These are phyloP conservation scores for Phytophthora capsici DNA, from an alignment of 352 stramenopile species.

Conservation along the genomic window DNA sequence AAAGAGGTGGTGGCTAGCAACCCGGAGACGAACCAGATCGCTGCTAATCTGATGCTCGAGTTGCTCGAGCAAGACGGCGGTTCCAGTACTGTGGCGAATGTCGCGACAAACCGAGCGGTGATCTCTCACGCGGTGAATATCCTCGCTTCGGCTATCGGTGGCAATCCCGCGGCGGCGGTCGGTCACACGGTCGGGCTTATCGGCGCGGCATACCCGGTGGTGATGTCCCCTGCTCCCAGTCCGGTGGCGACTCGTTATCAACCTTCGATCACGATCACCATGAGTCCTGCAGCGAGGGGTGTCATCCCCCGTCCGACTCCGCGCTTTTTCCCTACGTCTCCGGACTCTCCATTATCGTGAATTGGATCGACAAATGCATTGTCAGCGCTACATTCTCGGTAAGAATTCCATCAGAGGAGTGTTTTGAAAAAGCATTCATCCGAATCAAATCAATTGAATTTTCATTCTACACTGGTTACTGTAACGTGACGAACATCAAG, in stretches of 20 bases:
- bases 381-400: no score
- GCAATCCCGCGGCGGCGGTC: not conserved
- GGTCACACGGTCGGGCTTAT: conserved; percentile 8
- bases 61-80: not conserved
- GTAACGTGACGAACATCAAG: no score
- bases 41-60: conserved; percentile 1
- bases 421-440: no score
- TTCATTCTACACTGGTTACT: no score
- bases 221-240: conserved; percentile 3
- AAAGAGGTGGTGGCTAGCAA: conserved; percentile 14
- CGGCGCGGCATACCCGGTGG: conserved; percentile 7
- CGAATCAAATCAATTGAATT: no score
- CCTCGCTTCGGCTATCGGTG: not conserved
- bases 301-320: not conserved
- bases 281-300: not conserved
- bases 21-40: not conserved
- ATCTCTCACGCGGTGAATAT: conserved; percentile 3
- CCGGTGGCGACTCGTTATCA: not conserved
- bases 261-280: conserved; percentile 2
- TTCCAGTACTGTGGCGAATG: not conserved
- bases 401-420: no score
- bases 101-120: conserved; percentile 7
- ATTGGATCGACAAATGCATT: not conserved
- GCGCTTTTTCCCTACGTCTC: not conserved
- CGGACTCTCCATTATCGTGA: not conserved